These are phyloP conservation scores for Eimeria praecox DNA, from an alignment of 169 alveolate species.

Conservation along the genomic window DNA sequence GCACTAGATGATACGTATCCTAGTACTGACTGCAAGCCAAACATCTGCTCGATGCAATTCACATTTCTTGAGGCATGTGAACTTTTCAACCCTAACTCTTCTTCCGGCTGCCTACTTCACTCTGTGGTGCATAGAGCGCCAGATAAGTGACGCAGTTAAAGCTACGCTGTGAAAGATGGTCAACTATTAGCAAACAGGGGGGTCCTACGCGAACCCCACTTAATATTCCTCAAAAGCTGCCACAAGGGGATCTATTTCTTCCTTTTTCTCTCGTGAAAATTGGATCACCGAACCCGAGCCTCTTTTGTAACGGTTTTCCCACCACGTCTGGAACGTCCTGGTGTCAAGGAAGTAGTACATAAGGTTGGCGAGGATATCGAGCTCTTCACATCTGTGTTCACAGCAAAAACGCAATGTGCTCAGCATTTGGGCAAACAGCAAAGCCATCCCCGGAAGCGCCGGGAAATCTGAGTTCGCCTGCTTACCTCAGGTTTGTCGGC, in stretches of 20 bases:
- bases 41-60: background rate
- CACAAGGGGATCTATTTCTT: background rate
- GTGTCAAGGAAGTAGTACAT: conserved; percentile 73
- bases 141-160: background rate
- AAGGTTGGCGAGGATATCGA: conserved; percentile 78
- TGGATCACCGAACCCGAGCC: conserved; percentile 1
- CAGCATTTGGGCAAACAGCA: background rate
- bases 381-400: conserved; percentile 74
- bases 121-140: background rate
- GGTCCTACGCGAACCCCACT: background rate
- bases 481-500: conserved; percentile 64
- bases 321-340: conserved; percentile 49
- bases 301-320: conserved; percentile 62
- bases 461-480: background rate
- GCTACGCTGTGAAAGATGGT: background rate
- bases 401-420: background rate
- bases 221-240: conserved; percentile 52
- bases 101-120: background rate
- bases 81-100: background rate
- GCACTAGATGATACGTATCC: background rate
- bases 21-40: background rate
- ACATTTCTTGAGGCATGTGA: background rate
- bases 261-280: background rate
- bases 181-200: background rate
- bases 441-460: background rate